phyloP scores from a whole-genome alignment of 768 basidiomycete species.

The Mycena chlorophos region DNA sequence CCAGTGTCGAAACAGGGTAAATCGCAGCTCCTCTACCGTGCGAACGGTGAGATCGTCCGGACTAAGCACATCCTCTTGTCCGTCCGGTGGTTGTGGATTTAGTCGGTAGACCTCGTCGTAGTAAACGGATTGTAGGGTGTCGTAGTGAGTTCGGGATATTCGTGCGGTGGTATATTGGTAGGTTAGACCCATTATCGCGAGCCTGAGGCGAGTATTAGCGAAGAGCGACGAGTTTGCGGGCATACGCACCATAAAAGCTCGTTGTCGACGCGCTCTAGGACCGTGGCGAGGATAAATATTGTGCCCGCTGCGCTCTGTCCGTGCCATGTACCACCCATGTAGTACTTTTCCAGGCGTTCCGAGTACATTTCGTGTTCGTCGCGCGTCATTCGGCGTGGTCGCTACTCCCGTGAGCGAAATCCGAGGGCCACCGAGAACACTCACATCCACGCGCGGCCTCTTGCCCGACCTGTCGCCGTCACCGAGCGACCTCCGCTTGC shows the following conservation, averaged over 20 bases:
- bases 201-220: constrained; percentile 46
- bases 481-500: constrained; percentile 52
- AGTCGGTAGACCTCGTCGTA: constrained; percentile 91
- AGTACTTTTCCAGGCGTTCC: constrained; percentile 75
- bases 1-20: constrained; percentile 97
- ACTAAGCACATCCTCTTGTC: constrained; percentile 51
- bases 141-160: constrained; percentile 86
- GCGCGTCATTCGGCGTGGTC: constrained; percentile 59
- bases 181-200: constrained; percentile 91
- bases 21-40: constrained; percentile 85
- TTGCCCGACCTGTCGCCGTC: constrained; percentile 50
- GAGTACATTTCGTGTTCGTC: constrained; percentile 70
- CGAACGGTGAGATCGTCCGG: constrained; percentile 87
- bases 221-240: background rate
- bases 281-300: constrained; percentile 85
- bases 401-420: constrained; percentile 30
- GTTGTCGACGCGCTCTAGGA: constrained; percentile 90
- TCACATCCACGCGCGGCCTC: constrained; percentile 51
- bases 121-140: constrained; percentile 76
- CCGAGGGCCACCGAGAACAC: constrained; percentile 5
- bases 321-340: constrained; percentile 79
- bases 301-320: constrained; percentile 89
- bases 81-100: constrained; percentile 59
- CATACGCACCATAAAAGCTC: constrained; percentile 81
- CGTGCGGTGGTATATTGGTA: constrained; percentile 87